Evolutionary conservation across 2,329 filamentous ascomycete genomes (phyloP), one percentile per base, ranked within the genome.

Genomic region (Botryosphaeria dothidea): DNA sequence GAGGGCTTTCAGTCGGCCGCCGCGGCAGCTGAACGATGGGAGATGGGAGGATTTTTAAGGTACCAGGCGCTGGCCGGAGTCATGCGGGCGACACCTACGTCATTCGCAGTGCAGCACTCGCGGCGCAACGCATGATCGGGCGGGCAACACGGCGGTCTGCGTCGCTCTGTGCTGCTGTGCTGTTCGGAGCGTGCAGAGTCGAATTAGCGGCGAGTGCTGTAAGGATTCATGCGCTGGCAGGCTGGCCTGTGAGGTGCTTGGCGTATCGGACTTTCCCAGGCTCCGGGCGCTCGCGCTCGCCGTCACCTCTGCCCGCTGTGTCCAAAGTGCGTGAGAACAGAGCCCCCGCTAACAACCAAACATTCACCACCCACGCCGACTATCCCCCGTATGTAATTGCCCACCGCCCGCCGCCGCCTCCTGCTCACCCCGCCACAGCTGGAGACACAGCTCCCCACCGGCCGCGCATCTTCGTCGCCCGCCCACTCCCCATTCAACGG

Each of bases 291-390:
- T 62, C 58, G 5, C 31, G 31, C 31, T 11, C 6, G 5, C 6
- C 6, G 60, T 52, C 60, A 62, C 46, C 48, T 63, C 48, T 64
- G 61, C 61, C 58, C 60, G 60, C 61, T 41, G 25, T 46, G 25
- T 29, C 60, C 60, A 56, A 64, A 46, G 25, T 56, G 61, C 38
- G 49, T 15, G 27, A 60, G 56, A 60, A 46, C 38, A 52, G 48
- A 63, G 48, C 48, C 61, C 61, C 61, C 61, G 61, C 61, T 63
- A 54, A 62, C 60, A 62, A 51, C 60, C 61, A 63, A 63, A 64
- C 61, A 64, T 56, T 56, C 49, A 56, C 48, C 61, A 31, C 49
- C 38, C 61, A 52, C 60, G 34, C 61, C 61, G 61, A 64, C 61
- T 56, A 64, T 64, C 61, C 46, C 61, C 52, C 61, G 61, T 54